Base-by-base conservation (phyloP, 192 early-diverging fungal species). In the Backusella psychrophila region DNA sequence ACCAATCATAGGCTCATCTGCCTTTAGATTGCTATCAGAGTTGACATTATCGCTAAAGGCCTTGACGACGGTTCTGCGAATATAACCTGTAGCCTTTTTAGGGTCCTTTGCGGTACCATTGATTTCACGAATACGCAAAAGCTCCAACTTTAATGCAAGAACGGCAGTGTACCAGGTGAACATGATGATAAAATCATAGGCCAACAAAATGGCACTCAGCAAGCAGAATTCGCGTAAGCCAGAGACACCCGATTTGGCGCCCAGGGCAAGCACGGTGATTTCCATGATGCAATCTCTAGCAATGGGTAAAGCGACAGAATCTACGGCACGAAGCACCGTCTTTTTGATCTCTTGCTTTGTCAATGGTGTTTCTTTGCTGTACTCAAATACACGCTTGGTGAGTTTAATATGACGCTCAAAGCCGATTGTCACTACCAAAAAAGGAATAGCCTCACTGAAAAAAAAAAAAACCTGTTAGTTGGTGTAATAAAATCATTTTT, bases 101-200 rank as follows among this genome's bases (percentile, higher is more conserved):
- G 26, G 26, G 6, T 3, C 11, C 21, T 33, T 59, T 26, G 75
- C 46, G 1, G 77, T 66, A 36, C 78, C 56, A 12, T 80, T 77
- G 23, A 80, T 79, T 67, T 86, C 83, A 49, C 86, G 75, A 23
- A 90, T 84, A 5, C 87, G 81, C 71, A 82, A 84, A 39, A 90
- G 67, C 15, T 98, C 96, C 21, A 97, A 85, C 82, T 97, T 97
- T 15, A 97, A 86, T 56, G 95, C 91, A 77, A 98, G 83, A 41
- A 96, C 89, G 17, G 96, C 91, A 49, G 93, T 85, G 75, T 94
- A 98, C 80, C 96, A 89, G 12, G 94, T 94, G 49, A 96, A 95
- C 81, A 98, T 82, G 46, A 94, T 88, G 53, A 92, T 69, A 72
- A 90, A 88, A 81, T 98, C 96, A 74, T 95, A 95, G 72, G 92